A percentile compares a stretch with the other conserved stretches of the same genome.
Conservation (phyloP, 352 stramenopile genomes). For the Blastocystis sp. region DNA sequence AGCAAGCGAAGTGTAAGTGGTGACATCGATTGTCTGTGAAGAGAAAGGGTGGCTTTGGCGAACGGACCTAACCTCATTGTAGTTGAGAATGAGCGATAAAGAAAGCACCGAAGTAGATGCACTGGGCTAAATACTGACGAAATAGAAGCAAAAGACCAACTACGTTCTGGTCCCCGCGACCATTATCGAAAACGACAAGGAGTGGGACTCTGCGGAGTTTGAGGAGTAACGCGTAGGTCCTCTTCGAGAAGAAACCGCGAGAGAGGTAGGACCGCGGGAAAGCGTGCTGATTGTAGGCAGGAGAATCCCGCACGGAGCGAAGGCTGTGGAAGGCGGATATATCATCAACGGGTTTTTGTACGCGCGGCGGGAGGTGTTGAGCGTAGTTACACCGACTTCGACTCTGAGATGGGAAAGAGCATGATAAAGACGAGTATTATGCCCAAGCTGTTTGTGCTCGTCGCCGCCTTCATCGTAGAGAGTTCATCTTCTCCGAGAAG, state of each 20-base stretch:
- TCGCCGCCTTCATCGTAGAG: neutral
- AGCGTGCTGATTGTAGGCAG: neutral
- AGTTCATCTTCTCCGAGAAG: constrained; percentile 66
- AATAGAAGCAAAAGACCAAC: constrained; percentile 55
- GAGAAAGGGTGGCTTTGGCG: too few species aligned
- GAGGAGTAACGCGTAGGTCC: neutral
- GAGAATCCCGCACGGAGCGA: constrained; percentile 26
- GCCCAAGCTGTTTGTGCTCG: constrained; percentile 9
- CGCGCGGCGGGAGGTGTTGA: neutral
- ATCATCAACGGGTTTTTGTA: constrained; percentile 29
- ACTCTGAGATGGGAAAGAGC: constrained; percentile 24
- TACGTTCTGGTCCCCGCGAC: constrained; percentile 62
- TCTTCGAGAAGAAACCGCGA: neutral
- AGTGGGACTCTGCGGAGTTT: constrained; percentile 11
- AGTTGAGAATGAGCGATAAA: neutral
- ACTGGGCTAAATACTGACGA: neutral
- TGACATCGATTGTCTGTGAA: too few species aligned
- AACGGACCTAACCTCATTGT: neutral
- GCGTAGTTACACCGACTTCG: constrained; percentile 51
- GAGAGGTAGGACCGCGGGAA: neutral
- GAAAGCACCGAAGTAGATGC: neutral
- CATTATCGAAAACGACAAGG: constrained; percentile 50
- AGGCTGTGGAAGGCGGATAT: constrained; percentile 49
- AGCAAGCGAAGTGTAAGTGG: too few species aligned
- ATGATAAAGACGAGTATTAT: constrained; percentile 33